Percentiles rank a stretch among this genome's conserved stretches.
phyloP scores from a whole-genome alignment of 2,329 filamentous ascomycete species.

The Apiospora sp. region DNA sequence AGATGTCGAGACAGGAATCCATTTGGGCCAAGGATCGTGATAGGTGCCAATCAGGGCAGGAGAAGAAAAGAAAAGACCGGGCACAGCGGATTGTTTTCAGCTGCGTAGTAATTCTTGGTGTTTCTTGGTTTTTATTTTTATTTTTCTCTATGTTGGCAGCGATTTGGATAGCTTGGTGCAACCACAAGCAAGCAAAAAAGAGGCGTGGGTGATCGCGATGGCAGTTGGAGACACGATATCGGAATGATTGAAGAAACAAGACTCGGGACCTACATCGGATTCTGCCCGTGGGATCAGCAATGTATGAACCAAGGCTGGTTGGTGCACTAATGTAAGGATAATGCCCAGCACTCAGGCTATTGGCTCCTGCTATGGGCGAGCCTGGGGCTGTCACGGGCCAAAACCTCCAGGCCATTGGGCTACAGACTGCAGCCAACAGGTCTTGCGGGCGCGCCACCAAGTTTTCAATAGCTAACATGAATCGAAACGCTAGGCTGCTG shows the following conservation, averaged over 20 bases:
- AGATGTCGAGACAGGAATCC: conserved; percentile 7
- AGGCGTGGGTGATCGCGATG: conserved; percentile 13
- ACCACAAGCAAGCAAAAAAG: conserved; percentile 7
- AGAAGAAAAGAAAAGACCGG: neutral
- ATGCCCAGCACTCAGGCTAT: neutral
- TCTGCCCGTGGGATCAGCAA: neutral
- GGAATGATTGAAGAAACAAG: conserved; percentile 11
- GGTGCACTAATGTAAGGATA: neutral
- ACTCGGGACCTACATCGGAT: conserved; percentile 14
- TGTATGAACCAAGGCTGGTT: neutral
- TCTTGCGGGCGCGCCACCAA: neutral
- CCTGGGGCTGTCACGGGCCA: neutral
- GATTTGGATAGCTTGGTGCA: neutral
- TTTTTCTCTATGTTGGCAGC: neutral
- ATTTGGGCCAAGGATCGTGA: conserved; percentile 5
- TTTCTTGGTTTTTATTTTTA: neutral
- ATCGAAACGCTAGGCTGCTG: conserved; percentile 8
- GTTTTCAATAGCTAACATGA: neutral
- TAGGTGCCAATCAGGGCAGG: neutral
- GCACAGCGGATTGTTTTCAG: neutral
- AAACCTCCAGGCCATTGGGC: neutral
- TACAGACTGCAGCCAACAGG: neutral
- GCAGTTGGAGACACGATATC: conserved; percentile 17
- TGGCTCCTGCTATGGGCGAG: neutral
- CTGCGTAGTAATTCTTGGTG: neutral